Conservation (phyloP, 1,284 basidiomycete species). For the Ceratobasidium sp. region DNA sequence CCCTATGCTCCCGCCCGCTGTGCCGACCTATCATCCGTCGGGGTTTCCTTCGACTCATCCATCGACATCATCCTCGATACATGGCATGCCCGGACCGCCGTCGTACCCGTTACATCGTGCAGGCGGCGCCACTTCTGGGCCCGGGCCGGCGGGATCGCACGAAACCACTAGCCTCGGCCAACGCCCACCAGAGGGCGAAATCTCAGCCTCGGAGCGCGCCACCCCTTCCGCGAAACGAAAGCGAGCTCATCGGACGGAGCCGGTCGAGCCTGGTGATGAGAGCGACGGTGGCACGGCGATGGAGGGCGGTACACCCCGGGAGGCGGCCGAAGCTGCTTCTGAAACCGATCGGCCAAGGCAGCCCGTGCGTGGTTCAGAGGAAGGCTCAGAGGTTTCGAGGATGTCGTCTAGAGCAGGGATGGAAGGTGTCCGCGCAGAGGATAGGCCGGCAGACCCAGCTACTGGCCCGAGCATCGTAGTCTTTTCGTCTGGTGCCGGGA, state of each 20-base stretch:
- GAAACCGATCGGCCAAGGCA: constrained; percentile 18
- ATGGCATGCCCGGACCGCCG: constrained; percentile 9
- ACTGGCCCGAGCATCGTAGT: constrained; percentile 39
- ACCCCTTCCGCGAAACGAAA: constrained; percentile 20
- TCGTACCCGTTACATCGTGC: constrained; percentile 16
- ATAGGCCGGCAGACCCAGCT: neutral
- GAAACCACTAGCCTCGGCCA: constrained; percentile 1
- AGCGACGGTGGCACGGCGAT: constrained; percentile 1
- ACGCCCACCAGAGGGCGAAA: neutral
- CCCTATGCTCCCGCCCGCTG: constrained; percentile 31
- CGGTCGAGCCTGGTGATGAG: constrained; percentile 19
- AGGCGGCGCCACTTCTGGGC: constrained; percentile 26
- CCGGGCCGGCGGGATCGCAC: constrained; percentile 17
- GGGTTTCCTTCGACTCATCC: neutral
- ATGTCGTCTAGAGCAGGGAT: constrained; percentile 18
- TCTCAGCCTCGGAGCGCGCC: constrained; percentile 8
- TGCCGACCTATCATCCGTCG: constrained; percentile 18
- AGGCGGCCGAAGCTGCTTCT: constrained; percentile 11
- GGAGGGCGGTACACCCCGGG: constrained; percentile 3
- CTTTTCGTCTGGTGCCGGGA: constrained; percentile 21
- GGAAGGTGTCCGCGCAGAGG: constrained; percentile 8
- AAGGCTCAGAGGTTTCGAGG: neutral
- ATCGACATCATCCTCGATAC: constrained; percentile 26
- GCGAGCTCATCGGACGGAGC: constrained; percentile 4
- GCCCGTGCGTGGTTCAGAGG: constrained; percentile 9